Evolutionary conservation across 768 basidiomycete species (phyloP), one percentile per base, ranked within the genome.

Genomic region (Lentinula sp.): DNA sequence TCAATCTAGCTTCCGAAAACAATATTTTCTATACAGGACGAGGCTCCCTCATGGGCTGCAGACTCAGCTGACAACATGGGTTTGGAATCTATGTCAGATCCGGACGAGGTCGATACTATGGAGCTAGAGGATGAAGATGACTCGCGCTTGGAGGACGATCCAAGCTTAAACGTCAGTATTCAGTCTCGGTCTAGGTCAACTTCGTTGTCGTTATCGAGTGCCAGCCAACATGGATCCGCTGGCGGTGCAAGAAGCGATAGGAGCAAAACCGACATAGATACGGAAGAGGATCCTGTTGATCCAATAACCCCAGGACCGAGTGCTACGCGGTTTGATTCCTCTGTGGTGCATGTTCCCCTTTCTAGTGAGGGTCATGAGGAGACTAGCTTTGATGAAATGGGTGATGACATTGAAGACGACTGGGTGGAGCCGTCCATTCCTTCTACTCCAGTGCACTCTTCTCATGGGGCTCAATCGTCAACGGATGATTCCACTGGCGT

Each of bases 1-100:
- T 46, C 51, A 35, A n/a, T 59, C 23, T 66, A 84, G 75, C 79
- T 84, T 45, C 82, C 85, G 48, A 84, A 86, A 68, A 78, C 84
- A 40, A 92, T 95, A 58, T 94, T 98, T 65, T 86, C 90, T 0
- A 81, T 98, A 4, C 91, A 92, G 63, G 89, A 95, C 43, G 92
- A 94, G 64, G 92, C 89, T 1, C 93, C 94, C 1, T 81, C 80
- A 4, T 97, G 94, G 93, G 81, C 85, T 6, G 81, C 78, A 0
- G 88, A 89, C 68, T 84, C 80, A 9, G 92, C 91, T 61, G 89
- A 88, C 64, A 80, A 82, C 61, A 85, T 90, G 76, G 91, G 87
- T 0, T 73, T 95, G 21, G 89, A 93, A 68, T 91, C 88, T 4
- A 85, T 96, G 23, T 94, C 91, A 8, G 93, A 90, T 60, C 84